A percentile compares a stretch with the other conserved stretches of the same genome.
Conservation (phyloP, 2,329 filamentous ascomycete genomes). For the Ceratocystis diversiconidia region DNA sequence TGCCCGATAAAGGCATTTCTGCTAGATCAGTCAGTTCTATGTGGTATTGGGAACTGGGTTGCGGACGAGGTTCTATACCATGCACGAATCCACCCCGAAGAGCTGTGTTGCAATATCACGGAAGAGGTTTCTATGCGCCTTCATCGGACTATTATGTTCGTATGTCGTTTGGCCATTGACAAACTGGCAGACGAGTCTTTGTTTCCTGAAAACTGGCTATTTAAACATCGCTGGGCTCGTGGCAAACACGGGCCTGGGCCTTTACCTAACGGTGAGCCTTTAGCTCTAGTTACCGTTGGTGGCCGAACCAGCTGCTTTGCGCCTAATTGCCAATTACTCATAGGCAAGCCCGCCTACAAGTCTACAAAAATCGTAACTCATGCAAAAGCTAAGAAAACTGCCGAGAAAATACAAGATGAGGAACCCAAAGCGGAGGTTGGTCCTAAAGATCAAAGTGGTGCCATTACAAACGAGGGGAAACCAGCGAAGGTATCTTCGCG, state of each 20-base stretch:
- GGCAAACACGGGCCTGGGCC: conserved; percentile 58
- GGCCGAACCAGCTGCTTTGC: conserved; percentile 85
- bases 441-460: not conserved
- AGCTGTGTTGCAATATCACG: conserved; percentile 72
- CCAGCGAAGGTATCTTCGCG: conserved; percentile 3
- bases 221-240: conserved; percentile 80
- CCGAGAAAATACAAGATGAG: not conserved
- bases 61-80: conserved; percentile 89
- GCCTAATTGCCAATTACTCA: conserved; percentile 50
- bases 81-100: conserved; percentile 77
- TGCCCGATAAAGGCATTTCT: conserved; percentile 83
- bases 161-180: conserved; percentile 68
- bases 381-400: not conserved
- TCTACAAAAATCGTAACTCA: not conserved
- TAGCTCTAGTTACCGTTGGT: conserved; percentile 77
- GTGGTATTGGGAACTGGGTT: conserved; percentile 94
- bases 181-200: conserved; percentile 64
- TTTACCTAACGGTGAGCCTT: conserved; percentile 71
- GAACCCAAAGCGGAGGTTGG: not conserved
- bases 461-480: conserved; percentile 11
- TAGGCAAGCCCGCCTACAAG: not conserved
- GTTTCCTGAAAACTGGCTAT: conserved; percentile 80
- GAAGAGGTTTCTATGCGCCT: conserved; percentile 57
- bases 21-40: conserved; percentile 76
- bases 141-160: conserved; percentile 57